Evolutionary conservation across 164 flowering plant genomes (phyloP).

Genomic region (Aristolochia californica): DNA sequence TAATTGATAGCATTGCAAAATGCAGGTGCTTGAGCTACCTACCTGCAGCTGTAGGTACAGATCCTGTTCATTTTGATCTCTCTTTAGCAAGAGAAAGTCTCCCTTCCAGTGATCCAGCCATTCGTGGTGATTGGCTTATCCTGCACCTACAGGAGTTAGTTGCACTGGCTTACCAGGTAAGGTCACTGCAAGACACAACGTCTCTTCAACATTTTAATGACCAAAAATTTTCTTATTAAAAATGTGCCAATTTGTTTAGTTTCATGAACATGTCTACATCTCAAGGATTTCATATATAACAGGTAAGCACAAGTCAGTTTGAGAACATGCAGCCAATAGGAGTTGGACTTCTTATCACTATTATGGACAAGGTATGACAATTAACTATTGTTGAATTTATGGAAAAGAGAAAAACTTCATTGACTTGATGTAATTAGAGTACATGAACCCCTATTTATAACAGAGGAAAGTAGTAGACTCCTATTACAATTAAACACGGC

Average conservation of each 20-base stretch:
- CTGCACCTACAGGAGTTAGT: constrained; percentile 75
- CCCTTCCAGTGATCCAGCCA: constrained; percentile 16
- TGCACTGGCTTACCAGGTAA: constrained; percentile 95
- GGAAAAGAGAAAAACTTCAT: no score
- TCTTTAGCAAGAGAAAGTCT: constrained; percentile 48
- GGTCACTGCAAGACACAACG: neutral
- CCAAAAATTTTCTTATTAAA: no score
- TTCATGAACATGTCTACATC: no score
- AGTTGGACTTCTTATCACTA: constrained; percentile 56
- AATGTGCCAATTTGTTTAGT: no score
- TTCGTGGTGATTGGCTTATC: constrained; percentile 70
- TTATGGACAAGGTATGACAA: constrained; percentile 73
- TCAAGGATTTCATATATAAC: constrained; percentile 1
- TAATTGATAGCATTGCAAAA: neutral
- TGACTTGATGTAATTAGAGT: no score
- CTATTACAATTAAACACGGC: no score
- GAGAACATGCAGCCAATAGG: constrained; percentile 91
- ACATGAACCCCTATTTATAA: no score
- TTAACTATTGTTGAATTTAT: no score
- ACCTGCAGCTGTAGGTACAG: constrained; percentile 75
- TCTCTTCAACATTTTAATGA: no score
- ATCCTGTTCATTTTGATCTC: constrained; percentile 85
- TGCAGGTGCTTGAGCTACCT: constrained; percentile 79
- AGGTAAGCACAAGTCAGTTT: constrained; percentile 95
- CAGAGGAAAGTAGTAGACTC: no score